Conservation (phyloP, 73 alveolate species). For the Uronychia setigera region DNA sequence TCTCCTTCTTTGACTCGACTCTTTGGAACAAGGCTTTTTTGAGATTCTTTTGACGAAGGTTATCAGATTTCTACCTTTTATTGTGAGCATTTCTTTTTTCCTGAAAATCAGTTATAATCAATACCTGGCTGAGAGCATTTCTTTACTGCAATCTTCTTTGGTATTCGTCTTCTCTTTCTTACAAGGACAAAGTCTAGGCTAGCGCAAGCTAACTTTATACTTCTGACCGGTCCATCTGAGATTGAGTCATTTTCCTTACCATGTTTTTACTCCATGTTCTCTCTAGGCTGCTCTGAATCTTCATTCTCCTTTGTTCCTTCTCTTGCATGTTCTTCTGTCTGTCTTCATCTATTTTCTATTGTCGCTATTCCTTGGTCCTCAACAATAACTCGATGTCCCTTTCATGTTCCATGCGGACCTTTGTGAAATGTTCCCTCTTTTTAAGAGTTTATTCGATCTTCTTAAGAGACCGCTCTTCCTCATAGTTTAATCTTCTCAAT, state of each 20-base stretch:
- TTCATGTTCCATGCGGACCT: background rate
- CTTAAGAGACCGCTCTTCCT: constrained; percentile 1
- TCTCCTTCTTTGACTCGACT: background rate
- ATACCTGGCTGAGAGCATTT: background rate
- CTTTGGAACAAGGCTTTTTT: background rate
- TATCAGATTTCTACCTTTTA: background rate
- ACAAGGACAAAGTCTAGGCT: background rate
- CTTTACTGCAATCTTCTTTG: background rate
- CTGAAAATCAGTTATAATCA: background rate
- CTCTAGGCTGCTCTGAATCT: background rate
- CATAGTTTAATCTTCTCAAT: background rate
- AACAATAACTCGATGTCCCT: background rate
- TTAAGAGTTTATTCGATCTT: background rate
- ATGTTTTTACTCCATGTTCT: background rate
- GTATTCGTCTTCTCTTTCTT: background rate
- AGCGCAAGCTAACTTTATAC: background rate
- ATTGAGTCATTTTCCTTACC: background rate
- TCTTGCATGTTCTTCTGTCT: background rate
- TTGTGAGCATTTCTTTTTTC: background rate
- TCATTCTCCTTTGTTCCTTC: background rate
- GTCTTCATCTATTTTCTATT: background rate
- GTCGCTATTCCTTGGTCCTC: background rate
- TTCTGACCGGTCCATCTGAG: background rate
- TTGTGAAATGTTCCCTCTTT: background rate
- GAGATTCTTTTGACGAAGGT: no score